Evolutionary conservation across 2,329 filamentous ascomycete species (phyloP).

Genomic region (Hysterium pulicare): DNA sequence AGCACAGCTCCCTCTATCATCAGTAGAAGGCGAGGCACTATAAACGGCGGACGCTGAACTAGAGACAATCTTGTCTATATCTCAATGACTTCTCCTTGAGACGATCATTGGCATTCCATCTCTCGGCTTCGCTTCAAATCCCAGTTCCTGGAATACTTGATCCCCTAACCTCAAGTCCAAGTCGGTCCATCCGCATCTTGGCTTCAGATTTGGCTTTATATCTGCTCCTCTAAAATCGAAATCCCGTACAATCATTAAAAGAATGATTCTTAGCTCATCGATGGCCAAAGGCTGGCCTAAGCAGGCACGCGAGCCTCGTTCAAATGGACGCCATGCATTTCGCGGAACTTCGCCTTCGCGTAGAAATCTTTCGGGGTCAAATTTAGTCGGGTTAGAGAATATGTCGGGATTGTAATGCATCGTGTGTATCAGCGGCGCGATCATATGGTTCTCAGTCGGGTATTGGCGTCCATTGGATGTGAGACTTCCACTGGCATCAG

Average conservation of each 20-base stretch:
- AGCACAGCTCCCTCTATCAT: too few relatives aligned
- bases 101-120: constrained; percentile 32
- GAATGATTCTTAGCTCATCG: constrained; percentile 50
- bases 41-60: too few relatives aligned
- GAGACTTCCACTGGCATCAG: constrained; percentile 38
- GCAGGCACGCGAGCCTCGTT: constrained; percentile 54
- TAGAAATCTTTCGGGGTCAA: constrained; percentile 35
- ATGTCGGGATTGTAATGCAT: constrained; percentile 30
- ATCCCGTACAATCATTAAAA: constrained; percentile 49
- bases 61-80: too few relatives aligned
- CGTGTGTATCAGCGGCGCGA: constrained; percentile 40
- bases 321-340: constrained; percentile 55
- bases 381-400: constrained; percentile 24
- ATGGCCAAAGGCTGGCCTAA: constrained; percentile 57
- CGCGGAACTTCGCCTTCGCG: constrained; percentile 39
- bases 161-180: constrained; percentile 29
- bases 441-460: constrained; percentile 43
- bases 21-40: too few relatives aligned
- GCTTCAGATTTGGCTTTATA: constrained; percentile 24
- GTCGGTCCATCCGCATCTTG: constrained; percentile 22
- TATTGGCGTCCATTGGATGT: constrained; percentile 40
- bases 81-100: constrained; percentile 9
- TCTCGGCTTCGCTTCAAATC: constrained; percentile 29
- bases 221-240: constrained; percentile 45
- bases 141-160: constrained; percentile 27